A percentile compares a stretch with the other conserved stretches of the same genome.
Conservation (phyloP, 192 early-diverging fungal species). For the Umbelopsis ramanniana region DNA sequence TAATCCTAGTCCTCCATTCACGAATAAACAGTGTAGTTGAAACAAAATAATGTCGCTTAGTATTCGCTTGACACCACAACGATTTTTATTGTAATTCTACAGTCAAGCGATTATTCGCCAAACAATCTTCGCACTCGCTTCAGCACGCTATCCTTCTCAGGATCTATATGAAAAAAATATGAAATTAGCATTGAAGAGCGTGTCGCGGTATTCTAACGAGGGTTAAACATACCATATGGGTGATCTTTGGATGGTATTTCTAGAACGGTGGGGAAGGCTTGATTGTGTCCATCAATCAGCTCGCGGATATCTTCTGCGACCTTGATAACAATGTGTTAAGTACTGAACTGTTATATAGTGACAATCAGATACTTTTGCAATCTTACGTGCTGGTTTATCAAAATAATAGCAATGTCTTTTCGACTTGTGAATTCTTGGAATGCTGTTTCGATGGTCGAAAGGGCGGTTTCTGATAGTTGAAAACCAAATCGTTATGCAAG, state of each 20-base stretch:
- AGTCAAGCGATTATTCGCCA: slow-evolving; percentile 63
- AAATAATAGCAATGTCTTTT: slow-evolving; percentile 96
- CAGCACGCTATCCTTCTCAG: slow-evolving; percentile 82
- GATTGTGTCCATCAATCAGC: slow-evolving; percentile 86
- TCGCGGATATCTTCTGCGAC: slow-evolving; percentile 93
- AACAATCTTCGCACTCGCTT: slow-evolving; percentile 82
- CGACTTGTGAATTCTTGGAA: slow-evolving; percentile 89
- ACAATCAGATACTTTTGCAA: neutral
- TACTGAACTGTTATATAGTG: neutral
- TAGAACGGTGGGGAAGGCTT: slow-evolving; percentile 95
- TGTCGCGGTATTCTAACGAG: neutral
- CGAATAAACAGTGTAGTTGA: neutral
- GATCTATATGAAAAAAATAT: slow-evolving; percentile 45
- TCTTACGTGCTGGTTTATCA: slow-evolving; percentile 95
- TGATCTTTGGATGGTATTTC: slow-evolving; percentile 99
- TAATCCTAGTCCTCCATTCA: neutral
- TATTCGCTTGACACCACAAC: slow-evolving; percentile 72
- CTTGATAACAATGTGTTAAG: slow-evolving; percentile 41
- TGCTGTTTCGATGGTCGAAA: slow-evolving; percentile 72
- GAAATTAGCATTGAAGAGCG: neutral
- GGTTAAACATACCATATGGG: slow-evolving; percentile 77
- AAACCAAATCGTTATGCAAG: neutral
- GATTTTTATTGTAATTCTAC: too few species aligned
- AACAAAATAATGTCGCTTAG: neutral
- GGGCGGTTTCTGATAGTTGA: slow-evolving; percentile 66